Base-by-base conservation (phyloP, 805 yeast species). In the Wickerhamiella parazyma region DNA sequence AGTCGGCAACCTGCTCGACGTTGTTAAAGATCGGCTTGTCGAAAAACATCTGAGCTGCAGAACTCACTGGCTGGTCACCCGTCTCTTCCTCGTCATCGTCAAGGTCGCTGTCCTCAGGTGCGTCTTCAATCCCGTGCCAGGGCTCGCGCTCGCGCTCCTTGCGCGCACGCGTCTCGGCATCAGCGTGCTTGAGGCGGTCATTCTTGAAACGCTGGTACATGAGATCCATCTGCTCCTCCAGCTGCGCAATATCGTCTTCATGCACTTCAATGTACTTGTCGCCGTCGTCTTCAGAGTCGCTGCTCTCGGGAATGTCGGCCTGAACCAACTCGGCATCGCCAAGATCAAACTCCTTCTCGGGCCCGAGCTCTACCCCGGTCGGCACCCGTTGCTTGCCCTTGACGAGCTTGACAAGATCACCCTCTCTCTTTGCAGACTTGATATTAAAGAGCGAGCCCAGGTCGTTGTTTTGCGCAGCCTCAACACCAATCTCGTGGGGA, bases 401-500 rank as follows among this genome's bases (percentile, higher is more conserved):
- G 10, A 81, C 76, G 41, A 87, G 64, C 28, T 79, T 76, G 43
- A 75, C 73, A 45, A 85, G 62, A 50, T 34, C 39, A 36, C 96
- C 97, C 2, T 94, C 78, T 61, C 80, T 81, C 60, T 83, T 83
- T 3, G 95, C 95, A n/a, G 73, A 64, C 55, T 76, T 80, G 59
- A 91, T 69, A 56, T 79, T 84, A 67, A 91, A 91, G 46, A 85
- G 66, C 1, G 87, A 72, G 44, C 80, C 70, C 29, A 91, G 95
- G 47, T 75, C 68, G 16, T 33, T 26, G 42, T 73, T 72, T 14
- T 84, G 89, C 14, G 95, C 95, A 3, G 31, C 31, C 59, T 91
- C 98, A 44, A 84, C 69, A 72, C 97, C 96, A 49, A 91, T 77
- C 56, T 86, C 94, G 66, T 72, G 75, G 56, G 94, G 95, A 5